Evolutionary conservation across 352 stramenopile genomes (phyloP).

Genomic region (Phytophthora citricola): DNA sequence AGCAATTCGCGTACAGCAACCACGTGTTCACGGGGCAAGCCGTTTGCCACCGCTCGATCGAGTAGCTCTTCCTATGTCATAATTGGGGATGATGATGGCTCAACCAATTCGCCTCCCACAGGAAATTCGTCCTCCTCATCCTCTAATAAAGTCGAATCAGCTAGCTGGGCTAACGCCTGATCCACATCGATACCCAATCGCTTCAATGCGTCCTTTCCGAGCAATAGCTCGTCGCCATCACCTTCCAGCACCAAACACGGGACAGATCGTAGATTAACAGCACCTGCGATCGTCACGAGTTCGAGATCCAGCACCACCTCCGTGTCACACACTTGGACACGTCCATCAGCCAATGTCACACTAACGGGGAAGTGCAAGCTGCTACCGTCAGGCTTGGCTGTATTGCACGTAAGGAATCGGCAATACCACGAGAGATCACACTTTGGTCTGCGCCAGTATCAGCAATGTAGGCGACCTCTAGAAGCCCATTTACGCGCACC

Average conservation of each 20-base stretch:
- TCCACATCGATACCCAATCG: neutral
- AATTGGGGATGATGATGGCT: too few species aligned
- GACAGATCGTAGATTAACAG: neutral
- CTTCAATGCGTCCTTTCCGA: slow-evolving; percentile 4
- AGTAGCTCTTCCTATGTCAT: neutral
- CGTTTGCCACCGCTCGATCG: neutral
- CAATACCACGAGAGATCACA: neutral
- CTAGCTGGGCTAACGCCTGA: slow-evolving; percentile 4
- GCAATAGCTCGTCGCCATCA: slow-evolving; percentile 15
- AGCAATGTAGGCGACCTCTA: neutral
- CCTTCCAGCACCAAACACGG: neutral
- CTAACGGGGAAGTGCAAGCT: neutral
- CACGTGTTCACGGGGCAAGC: neutral
- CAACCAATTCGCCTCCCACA: neutral
- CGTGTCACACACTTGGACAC: neutral
- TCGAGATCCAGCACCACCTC: slow-evolving; percentile 14
- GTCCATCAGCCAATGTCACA: slow-evolving; percentile 5
- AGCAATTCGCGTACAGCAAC: neutral
- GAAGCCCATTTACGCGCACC: slow-evolving; percentile 11
- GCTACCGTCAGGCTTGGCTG: slow-evolving; percentile 1
- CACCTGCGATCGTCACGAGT: slow-evolving; percentile 8
- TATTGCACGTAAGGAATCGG: neutral
- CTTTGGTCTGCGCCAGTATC: slow-evolving; percentile 12
- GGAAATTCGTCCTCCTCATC: slow-evolving; percentile 3
- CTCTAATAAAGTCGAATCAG: neutral